These are phyloP conservation scores for Pleurotus giganteus DNA, from an alignment of 768 basidiomycete species.

Conservation along the genomic window DNA sequence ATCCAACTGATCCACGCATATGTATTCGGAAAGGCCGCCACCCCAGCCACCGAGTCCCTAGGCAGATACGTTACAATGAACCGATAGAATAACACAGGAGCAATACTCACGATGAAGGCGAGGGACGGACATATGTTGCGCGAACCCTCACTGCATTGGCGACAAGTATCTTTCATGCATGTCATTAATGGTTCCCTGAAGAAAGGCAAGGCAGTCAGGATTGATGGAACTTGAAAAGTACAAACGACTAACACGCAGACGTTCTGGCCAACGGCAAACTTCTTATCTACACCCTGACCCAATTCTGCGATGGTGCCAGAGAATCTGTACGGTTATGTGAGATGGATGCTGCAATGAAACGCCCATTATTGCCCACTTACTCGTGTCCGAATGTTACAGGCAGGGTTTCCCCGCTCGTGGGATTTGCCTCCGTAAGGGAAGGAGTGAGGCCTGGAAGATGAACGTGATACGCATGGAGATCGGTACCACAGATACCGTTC, in stretches of 20 bases:
- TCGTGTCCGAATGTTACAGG: constrained; percentile 48
- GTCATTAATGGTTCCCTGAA: constrained; percentile 41
- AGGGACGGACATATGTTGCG: constrained; percentile 31
- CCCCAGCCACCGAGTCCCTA: constrained; percentile 38
- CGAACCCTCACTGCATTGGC: constrained; percentile 27
- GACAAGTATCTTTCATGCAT: constrained; percentile 32
- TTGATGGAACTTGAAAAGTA: background rate
- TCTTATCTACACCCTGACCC: constrained; percentile 31
- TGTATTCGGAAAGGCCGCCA: constrained; percentile 45
- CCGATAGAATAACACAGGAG: background rate
- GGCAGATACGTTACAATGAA: background rate
- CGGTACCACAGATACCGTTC: constrained; percentile 42
- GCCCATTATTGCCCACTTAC: constrained; percentile 21
- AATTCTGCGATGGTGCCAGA: constrained; percentile 33
- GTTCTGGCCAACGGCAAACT: constrained; percentile 32
- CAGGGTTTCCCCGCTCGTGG: constrained; percentile 34
- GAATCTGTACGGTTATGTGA: constrained; percentile 26
- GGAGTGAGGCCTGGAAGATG: constrained; percentile 27
- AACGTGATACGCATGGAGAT: constrained; percentile 41
- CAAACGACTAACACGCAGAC: constrained; percentile 26
- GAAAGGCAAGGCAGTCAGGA: background rate
- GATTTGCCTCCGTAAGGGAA: constrained; percentile 29
- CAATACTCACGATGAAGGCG: constrained; percentile 33
- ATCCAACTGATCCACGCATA: constrained; percentile 30
- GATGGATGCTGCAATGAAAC: background rate